phyloP scores from a whole-genome alignment of 1,284 basidiomycete species.

The Fistulinella cinereoalba region DNA sequence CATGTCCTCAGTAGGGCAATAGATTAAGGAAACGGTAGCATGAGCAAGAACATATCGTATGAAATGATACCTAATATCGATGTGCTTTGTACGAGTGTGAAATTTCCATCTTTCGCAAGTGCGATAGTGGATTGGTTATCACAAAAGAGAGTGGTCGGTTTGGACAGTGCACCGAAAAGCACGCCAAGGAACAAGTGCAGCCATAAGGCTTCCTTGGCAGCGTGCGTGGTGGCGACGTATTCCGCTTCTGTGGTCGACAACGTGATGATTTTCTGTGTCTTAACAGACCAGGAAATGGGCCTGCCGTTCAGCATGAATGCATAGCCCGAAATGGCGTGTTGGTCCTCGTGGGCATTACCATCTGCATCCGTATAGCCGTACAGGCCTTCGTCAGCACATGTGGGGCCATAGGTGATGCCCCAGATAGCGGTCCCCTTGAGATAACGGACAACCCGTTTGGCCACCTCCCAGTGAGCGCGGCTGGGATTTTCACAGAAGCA shows the following conservation, averaged over 20 bases:
- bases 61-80: background rate
- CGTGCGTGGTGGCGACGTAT: background rate
- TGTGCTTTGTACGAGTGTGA: background rate
- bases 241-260: background rate
- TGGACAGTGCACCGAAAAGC: background rate
- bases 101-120: background rate
- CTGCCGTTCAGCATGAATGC: background rate
- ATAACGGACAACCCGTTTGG: background rate
- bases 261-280: background rate
- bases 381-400: too few relatives aligned
- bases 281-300: background rate
- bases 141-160: background rate
- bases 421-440: too few relatives aligned
- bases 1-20: slow-evolving; percentile 1
- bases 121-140: background rate
- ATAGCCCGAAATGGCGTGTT: background rate
- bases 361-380: background rate
- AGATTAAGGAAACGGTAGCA: background rate
- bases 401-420: too few relatives aligned
- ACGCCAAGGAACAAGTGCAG: background rate
- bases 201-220: background rate
- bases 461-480: background rate
- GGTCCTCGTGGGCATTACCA: background rate
- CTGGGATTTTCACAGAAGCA: background rate
- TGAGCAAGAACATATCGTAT: background rate